Percentiles rank a stretch among this genome's conserved stretches.
Evolutionary conservation across 306 rosid species (phyloP).

Genomic region (Sophora flavescens): DNA sequence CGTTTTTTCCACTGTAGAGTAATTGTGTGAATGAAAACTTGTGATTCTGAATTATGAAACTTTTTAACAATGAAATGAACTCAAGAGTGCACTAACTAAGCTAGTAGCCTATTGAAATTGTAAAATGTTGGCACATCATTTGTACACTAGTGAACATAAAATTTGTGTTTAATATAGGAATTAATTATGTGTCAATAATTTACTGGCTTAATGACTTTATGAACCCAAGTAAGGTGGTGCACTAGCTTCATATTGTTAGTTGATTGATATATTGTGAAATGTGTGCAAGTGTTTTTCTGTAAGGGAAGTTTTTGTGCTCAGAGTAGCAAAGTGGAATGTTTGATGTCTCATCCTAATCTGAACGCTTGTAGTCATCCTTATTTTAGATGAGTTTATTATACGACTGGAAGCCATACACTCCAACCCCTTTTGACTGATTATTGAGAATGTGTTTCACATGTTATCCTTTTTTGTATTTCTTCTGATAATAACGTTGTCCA

Average conservation of each 20-base stretch:
- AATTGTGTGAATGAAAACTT: background rate
- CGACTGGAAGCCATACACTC: background rate
- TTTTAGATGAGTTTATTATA: background rate
- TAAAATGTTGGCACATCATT: background rate
- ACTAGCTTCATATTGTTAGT: background rate
- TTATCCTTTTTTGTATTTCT: background rate
- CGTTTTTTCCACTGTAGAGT: background rate
- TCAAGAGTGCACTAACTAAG: background rate
- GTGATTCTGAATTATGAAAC: background rate
- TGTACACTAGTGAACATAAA: background rate
- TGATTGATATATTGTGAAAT: constrained; percentile 20
- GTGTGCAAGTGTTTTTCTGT: constrained; percentile 15
- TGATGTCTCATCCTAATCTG: constrained; percentile 12
- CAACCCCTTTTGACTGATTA: background rate
- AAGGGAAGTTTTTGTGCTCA: background rate
- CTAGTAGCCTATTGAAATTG: no score
- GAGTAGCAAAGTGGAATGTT: constrained; percentile 6
- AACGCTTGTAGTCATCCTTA: background rate
- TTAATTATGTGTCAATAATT: background rate
- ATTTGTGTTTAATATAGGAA: background rate
- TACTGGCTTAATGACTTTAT: background rate
- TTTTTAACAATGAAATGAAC: background rate
- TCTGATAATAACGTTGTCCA: background rate
- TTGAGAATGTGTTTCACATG: background rate
- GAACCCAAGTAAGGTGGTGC: background rate